Percentiles rank a stretch among this genome's conserved stretches.
Conservation (phyloP, 768 basidiomycete genomes). For the Boletus pseudo-olivaceus region DNA sequence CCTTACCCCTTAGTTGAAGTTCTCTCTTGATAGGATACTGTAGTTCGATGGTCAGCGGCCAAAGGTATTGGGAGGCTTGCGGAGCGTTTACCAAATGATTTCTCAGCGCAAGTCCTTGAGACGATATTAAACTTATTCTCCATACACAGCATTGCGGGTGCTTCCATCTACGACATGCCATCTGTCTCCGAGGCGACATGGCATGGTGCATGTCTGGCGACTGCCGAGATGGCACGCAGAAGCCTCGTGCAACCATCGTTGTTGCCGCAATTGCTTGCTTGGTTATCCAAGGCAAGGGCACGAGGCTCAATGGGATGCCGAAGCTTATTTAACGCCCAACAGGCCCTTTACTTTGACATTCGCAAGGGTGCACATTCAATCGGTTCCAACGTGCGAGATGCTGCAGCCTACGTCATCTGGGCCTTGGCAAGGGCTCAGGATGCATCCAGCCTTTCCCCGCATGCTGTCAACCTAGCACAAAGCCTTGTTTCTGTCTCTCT, state of each 20-base stretch:
- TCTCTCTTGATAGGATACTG: slow-evolving; percentile 66
- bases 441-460: slow-evolving; percentile 51
- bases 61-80: slow-evolving; percentile 87
- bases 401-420: slow-evolving; percentile 94
- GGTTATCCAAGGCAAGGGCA: slow-evolving; percentile 70
- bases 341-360: slow-evolving; percentile 93
- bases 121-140: slow-evolving; percentile 73
- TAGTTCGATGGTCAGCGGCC: slow-evolving; percentile 92
- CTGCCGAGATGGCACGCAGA: slow-evolving; percentile 88
- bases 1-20: background rate
- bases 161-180: slow-evolving; percentile 66
- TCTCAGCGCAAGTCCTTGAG: slow-evolving; percentile 77
- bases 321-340: slow-evolving; percentile 11
- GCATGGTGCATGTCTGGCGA: slow-evolving; percentile 92
- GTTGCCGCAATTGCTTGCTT: slow-evolving; percentile 64
- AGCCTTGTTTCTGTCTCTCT: slow-evolving; percentile 75
- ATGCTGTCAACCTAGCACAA: slow-evolving; percentile 63
- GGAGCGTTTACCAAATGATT: slow-evolving; percentile 72
- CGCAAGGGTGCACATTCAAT: slow-evolving; percentile 90
- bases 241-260: slow-evolving; percentile 60
- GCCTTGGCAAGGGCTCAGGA: slow-evolving; percentile 82
- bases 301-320: slow-evolving; percentile 4
- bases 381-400: slow-evolving; percentile 92
- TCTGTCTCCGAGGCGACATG: slow-evolving; percentile 82
- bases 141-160: slow-evolving; percentile 65